Evolutionary conservation across 2,329 filamentous ascomycete species (phyloP).

Genomic region (Xylariaceae sp.): DNA sequence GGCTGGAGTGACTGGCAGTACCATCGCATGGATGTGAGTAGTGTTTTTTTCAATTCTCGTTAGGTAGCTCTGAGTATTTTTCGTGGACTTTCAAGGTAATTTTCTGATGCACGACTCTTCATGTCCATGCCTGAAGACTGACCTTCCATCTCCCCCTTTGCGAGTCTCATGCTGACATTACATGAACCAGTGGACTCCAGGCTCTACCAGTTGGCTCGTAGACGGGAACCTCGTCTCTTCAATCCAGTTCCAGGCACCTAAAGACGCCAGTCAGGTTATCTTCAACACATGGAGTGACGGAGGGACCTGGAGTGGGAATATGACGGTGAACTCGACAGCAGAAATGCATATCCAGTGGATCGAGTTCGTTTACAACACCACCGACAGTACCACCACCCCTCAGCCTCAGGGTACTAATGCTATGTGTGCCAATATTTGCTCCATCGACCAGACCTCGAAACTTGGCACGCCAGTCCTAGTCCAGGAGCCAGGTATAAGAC

Average conservation of each 20-base stretch:
- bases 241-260: conserved; percentile 57
- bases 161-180: not conserved
- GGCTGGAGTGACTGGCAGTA: conserved; percentile 57
- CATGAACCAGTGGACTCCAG: conserved; percentile 42
- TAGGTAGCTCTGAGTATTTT: too few species aligned
- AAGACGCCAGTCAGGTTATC: conserved; percentile 52
- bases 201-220: conserved; percentile 55
- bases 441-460: conserved; percentile 47
- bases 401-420: too few species aligned
- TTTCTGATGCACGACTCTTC: not conserved
- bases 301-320: conserved; percentile 57
- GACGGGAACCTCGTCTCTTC: conserved; percentile 52
- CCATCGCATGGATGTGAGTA: conserved; percentile 52
- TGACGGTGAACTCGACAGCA: conserved; percentile 46
- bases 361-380: conserved; percentile 54
- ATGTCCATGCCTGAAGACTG: not conserved
- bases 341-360: conserved; percentile 61
- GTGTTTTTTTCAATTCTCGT: not conserved
- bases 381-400: conserved; percentile 36
- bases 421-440: conserved; percentile 46
- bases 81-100: not conserved
- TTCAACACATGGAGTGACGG: conserved; percentile 62
- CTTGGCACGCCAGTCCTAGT: conserved; percentile 46
- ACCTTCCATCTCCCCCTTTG: not conserved
- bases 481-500: conserved; percentile 19